These are phyloP conservation scores for Hypoxylon sp. DNA, from an alignment of 2,329 filamentous ascomycete species.

Conservation along the genomic window DNA sequence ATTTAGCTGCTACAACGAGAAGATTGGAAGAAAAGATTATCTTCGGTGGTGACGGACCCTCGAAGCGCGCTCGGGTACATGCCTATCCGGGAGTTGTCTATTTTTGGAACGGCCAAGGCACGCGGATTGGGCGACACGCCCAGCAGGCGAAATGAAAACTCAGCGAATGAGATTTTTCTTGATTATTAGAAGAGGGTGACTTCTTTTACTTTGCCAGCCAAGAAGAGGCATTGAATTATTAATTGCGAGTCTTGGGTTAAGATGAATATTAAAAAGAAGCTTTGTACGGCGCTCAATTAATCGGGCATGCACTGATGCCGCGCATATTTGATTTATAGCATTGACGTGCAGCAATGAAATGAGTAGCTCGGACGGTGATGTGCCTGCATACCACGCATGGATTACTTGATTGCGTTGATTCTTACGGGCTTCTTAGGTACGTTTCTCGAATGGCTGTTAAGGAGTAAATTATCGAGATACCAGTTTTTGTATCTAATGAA, in stretches of 20 bases:
- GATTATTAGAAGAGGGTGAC: conserved; percentile 2
- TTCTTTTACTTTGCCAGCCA: conserved; percentile 22
- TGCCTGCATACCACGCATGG: not conserved
- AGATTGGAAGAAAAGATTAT: conserved; percentile 18
- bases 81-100: conserved; percentile 15
- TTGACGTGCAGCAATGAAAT: not conserved
- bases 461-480: not conserved
- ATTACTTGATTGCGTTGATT: not conserved
- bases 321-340: not conserved
- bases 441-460: not conserved
- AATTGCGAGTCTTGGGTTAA: conserved; percentile 31
- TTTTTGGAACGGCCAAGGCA: conserved; percentile 27
- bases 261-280: conserved; percentile 28
- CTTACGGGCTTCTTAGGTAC: not conserved
- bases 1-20: conserved; percentile 28
- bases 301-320: not conserved
- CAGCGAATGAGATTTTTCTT: conserved; percentile 19
- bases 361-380: conserved; percentile 5
- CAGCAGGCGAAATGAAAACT: conserved; percentile 11
- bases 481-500: not conserved
- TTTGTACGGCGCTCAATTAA: conserved; percentile 3
- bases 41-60: conserved; percentile 15
- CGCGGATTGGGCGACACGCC: conserved; percentile 28
- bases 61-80: conserved; percentile 12
- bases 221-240: conserved; percentile 24